phyloP scores from a whole-genome alignment of 2,329 filamentous ascomycete species.

The Camptophora hylomeconis region DNA sequence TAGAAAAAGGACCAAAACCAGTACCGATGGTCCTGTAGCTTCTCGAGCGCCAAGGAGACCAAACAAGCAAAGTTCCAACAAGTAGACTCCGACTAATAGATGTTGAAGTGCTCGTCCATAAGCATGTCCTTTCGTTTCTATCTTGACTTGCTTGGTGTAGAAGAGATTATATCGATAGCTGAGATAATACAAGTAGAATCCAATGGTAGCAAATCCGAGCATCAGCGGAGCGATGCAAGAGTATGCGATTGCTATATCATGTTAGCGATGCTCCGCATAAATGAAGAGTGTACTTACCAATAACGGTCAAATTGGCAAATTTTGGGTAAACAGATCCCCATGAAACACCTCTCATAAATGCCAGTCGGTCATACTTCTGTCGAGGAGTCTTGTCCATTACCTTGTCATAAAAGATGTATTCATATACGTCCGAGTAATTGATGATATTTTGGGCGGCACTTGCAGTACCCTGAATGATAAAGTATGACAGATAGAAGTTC shows the following conservation, averaged over 20 bases:
- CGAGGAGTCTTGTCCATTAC: constrained; percentile 49
- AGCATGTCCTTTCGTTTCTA: constrained; percentile 78
- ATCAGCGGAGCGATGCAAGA: constrained; percentile 78
- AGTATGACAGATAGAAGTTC: constrained; percentile 93
- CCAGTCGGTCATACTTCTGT: constrained; percentile 63
- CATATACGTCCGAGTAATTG: constrained; percentile 37
- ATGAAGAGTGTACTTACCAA: constrained; percentile 24
- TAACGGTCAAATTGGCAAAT: constrained; percentile 74
- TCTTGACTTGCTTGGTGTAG: constrained; percentile 66
- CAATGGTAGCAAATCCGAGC: constrained; percentile 65
- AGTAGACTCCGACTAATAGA: constrained; percentile 69
- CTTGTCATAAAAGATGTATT: constrained; percentile 24
- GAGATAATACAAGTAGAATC: constrained; percentile 67
- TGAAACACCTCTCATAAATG: constrained; percentile 57
- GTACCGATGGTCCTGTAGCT: constrained; percentile 47
- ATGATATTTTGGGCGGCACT: constrained; percentile 35
- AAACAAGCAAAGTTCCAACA: constrained; percentile 71
- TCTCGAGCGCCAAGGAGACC: constrained; percentile 55
- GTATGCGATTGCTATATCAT: constrained; percentile 72
- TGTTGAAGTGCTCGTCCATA: constrained; percentile 81
- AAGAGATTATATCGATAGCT: constrained; percentile 85
- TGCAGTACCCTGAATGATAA: constrained; percentile 74
- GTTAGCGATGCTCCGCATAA: constrained; percentile 4
- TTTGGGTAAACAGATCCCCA: constrained; percentile 77
- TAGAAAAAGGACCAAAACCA: constrained; percentile 62